Conservation (phyloP, 1,139 yeast genomes). For the Diutina siamensis region DNA sequence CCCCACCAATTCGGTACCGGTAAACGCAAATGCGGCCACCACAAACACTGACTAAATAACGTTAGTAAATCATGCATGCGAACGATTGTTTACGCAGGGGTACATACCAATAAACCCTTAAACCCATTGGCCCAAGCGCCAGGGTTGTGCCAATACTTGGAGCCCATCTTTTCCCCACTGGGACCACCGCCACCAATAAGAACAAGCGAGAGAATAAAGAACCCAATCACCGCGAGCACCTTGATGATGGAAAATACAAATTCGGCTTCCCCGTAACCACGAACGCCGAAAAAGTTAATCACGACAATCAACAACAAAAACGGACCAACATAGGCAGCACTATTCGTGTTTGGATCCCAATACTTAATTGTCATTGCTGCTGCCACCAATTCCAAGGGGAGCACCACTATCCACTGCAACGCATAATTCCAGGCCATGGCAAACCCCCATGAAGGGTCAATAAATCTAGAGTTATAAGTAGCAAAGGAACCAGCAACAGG, state of each 20-base stretch:
- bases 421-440: conserved; percentile 19
- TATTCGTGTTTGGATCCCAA: conserved; percentile 26
- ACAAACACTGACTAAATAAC: conserved; percentile 37
- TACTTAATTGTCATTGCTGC: conserved; percentile 53
- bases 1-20: conserved; percentile 38
- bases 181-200: conserved; percentile 62
- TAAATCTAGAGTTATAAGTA: conserved; percentile 30
- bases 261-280: conserved; percentile 37
- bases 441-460: conserved; percentile 6
- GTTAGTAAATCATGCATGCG: conserved; percentile 9
- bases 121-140: conserved; percentile 39
- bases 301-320: conserved; percentile 24
- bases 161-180: conserved; percentile 49
- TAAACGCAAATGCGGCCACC: conserved; percentile 34
- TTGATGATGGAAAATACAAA: conserved; percentile 29
- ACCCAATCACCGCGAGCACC: conserved; percentile 48
- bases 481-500: conserved; percentile 6
- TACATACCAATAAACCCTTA: conserved; percentile 49
- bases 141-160: conserved; percentile 47
- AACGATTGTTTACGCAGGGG: no score
- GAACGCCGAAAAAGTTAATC: conserved; percentile 34
- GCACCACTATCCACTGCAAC: conserved; percentile 65
- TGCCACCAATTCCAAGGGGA: conserved; percentile 69
- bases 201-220: conserved; percentile 52
- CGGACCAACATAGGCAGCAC: conserved; percentile 34